Evolutionary conservation across 163 green algal genomes (phyloP), one percentile per base, ranked within the genome.

Genomic region (Scenedesmus sp.): DNA sequence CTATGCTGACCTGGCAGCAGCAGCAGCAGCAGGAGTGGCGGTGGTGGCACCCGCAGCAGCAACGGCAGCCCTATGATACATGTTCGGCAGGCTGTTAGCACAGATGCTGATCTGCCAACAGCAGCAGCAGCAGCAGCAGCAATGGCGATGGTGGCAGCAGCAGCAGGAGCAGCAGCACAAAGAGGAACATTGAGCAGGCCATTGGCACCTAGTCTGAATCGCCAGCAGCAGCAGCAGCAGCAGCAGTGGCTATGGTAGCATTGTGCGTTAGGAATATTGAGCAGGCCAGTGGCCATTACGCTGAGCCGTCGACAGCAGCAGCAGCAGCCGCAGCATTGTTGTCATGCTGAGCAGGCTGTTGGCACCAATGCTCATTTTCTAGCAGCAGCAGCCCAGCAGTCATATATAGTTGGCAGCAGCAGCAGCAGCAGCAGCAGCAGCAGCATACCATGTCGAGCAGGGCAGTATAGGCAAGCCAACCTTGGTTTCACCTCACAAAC

Each of bases 111-210:
- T 35, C 56, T 81, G 30, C 13, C 33, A 44, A 42, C 65, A 72
- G 72, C 88, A 98, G 87, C 94, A 95, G 56, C 99, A 99, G 94
- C 94, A 98, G 81, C 94, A 99, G 92, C 96, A 30, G 97, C 95
- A 80, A 84, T 94, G 16, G 97, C 97, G 83, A n/a, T n/a, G n/a
- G n/a, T n/a, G n/a, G 42, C 43, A 20, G 78, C 78, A 84, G 79
- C 79, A 85, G 42, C 43, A 85, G 79, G 33, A 85, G 42, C 46
- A 51, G 18, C 7, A 46, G 42, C 33, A n/a, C n/a, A n/a, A n/a
- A n/a, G 12, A 24, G 93, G 96, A 46, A 97, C 93, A 65, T 95
- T 96, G 86, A 97, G 93, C 76, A 97, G 44, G 5, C 95, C 96
- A 20, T 95, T 91, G 16, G 86, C 81, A 93, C 96, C 96, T 30